Evolutionary conservation across 345 rosid genomes (phyloP).

Genomic region (Anacardium occidentale): DNA sequence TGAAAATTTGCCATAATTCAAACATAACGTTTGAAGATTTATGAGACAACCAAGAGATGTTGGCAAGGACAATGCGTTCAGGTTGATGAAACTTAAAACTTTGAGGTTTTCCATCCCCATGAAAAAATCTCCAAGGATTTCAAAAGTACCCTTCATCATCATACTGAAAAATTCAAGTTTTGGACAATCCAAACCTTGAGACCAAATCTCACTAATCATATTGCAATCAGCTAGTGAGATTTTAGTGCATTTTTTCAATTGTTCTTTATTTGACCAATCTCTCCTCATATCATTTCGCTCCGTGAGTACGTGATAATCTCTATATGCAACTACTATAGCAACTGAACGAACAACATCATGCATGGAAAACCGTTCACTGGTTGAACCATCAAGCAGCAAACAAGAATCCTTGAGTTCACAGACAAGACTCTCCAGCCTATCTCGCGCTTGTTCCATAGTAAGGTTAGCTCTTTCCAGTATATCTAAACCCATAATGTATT

Average conservation of each 20-base stretch:
- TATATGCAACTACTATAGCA: conserved; percentile 2
- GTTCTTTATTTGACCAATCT: background rate
- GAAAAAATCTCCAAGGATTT: background rate
- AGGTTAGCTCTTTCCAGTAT: too few relatives aligned
- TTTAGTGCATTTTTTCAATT: background rate
- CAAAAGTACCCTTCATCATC: accelerated
- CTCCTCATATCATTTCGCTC: background rate
- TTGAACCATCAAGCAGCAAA: background rate
- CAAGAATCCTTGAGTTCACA: background rate
- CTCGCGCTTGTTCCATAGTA: too few relatives aligned
- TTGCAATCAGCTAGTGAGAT: background rate
- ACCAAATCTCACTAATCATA: background rate
- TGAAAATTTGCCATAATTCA: accelerated
- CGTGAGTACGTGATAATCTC: background rate
- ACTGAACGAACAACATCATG: conserved; percentile 24
- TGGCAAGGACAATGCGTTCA: background rate
- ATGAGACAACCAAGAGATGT: background rate
- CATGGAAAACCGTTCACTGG: background rate
- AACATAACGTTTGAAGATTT: conserved; percentile 5
- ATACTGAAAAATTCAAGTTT: background rate
- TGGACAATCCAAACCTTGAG: background rate
- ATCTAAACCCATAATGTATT: too few relatives aligned
- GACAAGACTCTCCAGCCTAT: too few relatives aligned
- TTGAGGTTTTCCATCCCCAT: background rate
- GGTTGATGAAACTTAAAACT: background rate